Conservation (phyloP, 2,329 filamentous ascomycete species). For the Colletotrichum sidae region DNA sequence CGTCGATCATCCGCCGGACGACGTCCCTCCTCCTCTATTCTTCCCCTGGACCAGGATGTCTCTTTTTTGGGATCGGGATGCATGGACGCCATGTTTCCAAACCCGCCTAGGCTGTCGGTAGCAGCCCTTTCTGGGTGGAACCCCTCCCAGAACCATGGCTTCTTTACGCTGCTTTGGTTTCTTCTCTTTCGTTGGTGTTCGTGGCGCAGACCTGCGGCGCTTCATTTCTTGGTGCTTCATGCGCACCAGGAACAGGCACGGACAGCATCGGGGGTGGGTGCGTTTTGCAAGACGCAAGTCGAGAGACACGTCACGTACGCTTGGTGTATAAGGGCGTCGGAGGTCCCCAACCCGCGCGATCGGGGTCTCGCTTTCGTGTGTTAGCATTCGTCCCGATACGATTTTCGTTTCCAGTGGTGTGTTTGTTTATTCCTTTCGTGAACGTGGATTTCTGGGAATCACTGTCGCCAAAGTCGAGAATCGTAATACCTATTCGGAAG, state of each 20-base stretch:
- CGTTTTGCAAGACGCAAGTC: too few relatives aligned
- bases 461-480: background rate
- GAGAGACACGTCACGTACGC: background rate
- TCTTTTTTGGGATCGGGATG: background rate
- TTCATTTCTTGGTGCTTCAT: conserved; percentile 7
- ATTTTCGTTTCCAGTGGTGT: background rate
- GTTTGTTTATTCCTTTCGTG: background rate
- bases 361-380: background rate
- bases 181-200: background rate
- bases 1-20: conserved; percentile 14
- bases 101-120: too few relatives aligned
- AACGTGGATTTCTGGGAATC: background rate
- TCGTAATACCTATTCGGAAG: conserved; percentile 9
- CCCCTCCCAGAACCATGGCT: background rate
- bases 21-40: background rate
- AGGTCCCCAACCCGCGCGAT: conserved; percentile 7
- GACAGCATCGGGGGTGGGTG: conserved; percentile 2
- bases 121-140: too few relatives aligned
- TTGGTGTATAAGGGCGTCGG: conserved; percentile 18
- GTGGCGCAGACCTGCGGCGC: conserved; percentile 19
- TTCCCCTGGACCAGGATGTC: background rate
- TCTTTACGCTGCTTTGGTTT: background rate
- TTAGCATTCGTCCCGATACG: background rate
- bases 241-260: background rate
- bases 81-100: too few relatives aligned